Base-by-base conservation (phyloP, 2,329 filamentous ascomycete species). In the Colletotrichum filicis region DNA sequence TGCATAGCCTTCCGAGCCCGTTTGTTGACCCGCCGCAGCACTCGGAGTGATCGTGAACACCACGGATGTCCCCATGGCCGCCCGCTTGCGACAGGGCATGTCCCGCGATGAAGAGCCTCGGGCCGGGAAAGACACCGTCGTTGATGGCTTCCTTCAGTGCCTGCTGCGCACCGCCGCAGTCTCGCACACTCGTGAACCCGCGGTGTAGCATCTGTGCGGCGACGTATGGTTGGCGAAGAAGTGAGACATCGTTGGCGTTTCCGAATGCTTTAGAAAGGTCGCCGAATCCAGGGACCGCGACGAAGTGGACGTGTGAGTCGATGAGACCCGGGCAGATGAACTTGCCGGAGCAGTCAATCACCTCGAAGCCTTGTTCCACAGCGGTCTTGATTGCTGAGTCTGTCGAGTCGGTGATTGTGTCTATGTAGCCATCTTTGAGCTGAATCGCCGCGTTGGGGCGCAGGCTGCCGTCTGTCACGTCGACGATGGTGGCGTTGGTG, bases 181-280 rank as follows among this genome's bases (percentile, higher is more conserved):
- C 90, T 1, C 90, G 85, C 4, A 89, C 83, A 5, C 83, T 87
- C 1, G 90, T 92, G 80, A 91, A 92, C 1, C 90, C 90, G n/a
- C 89, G 84, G 53, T 81, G 78, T 0, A 92, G 83, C 82, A 90
- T 91, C 71, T 89, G 83, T 2, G 78, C 73, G 71, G 82, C 84
- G 12, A 88, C 81, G 69, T 84, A 88, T 1, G 88, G 83, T 76
- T 88, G 85, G 3, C 88, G 82, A n/a, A 87, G 81, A 3, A 84
- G 78, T 0, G 83, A 84, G 2, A 83, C 82, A 5, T 78, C 78
- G 4, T 79, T 77, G 32, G 85, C 82, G 26, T 82, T 74, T 58
- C 76, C 77, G 30, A 77, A 76, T 1, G 76, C 78, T 24, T 73
- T 77, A 2, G 74, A 71, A 7, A 82, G 79, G 7, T 75, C 75